These are phyloP conservation scores for Nosema bombycis DNA, from an alignment of 371 early-diverging fungal genomes.

Conservation along the genomic window DNA sequence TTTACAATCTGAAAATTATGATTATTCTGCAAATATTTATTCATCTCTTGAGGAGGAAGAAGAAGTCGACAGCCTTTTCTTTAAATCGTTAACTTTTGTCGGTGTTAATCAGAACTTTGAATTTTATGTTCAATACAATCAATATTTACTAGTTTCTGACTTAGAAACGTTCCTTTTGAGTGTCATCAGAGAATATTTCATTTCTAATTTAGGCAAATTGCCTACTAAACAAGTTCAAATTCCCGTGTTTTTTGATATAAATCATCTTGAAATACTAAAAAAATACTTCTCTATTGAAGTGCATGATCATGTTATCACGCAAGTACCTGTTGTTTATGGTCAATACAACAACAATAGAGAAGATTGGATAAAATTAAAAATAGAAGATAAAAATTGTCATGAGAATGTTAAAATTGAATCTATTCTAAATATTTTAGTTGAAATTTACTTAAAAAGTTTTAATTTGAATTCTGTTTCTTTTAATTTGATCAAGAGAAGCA, in stretches of 20 bases:
- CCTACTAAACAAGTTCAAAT: constrained; percentile 5
- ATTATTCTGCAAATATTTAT: too few species aligned
- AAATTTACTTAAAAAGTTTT: constrained; percentile 13
- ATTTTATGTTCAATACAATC: constrained; percentile 27
- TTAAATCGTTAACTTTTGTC: constrained; percentile 25
- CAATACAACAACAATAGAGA: neutral
- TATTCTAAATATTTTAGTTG: constrained; percentile 3
- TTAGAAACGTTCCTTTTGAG: neutral
- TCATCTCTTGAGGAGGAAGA: too few species aligned
- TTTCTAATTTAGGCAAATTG: constrained; percentile 45
- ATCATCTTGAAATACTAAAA: constrained; percentile 21
- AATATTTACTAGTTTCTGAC: constrained; percentile 27
- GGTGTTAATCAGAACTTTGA: constrained; percentile 10
- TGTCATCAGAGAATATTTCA: constrained; percentile 26
- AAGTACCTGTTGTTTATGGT: constrained; percentile 14
- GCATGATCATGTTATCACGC: neutral
- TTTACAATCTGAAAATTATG: neutral
- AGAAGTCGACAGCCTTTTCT: constrained; percentile 51
- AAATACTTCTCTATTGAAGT: constrained; percentile 42
- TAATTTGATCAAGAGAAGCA: constrained; percentile 28
- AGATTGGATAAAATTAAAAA: constrained; percentile 18
- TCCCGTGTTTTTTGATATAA: neutral
- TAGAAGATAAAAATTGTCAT: neutral
- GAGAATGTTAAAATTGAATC: constrained; percentile 29
- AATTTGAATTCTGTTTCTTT: constrained; percentile 17